Percentiles rank a stretch among this genome's conserved stretches.
Conservation (phyloP, 2,329 filamentous ascomycete species). For the Apiospora aurea region DNA sequence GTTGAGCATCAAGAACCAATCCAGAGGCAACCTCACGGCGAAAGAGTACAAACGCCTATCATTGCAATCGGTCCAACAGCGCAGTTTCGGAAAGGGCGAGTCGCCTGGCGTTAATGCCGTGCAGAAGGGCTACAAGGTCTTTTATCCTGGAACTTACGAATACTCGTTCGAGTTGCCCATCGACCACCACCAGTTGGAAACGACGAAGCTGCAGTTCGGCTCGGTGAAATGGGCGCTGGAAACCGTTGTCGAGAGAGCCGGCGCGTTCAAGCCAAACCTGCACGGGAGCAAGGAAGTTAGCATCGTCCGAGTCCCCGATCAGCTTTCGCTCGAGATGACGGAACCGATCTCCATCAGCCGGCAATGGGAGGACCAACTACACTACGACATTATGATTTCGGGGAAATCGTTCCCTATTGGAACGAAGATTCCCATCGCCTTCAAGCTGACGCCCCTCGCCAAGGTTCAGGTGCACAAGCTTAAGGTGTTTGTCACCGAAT, state of each 20-base stretch:
- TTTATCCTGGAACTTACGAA: conserved; percentile 74
- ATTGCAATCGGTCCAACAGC: conserved; percentile 79
- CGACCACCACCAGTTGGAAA: conserved; percentile 88
- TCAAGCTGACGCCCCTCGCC: conserved; percentile 89
- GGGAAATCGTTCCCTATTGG: conserved; percentile 94
- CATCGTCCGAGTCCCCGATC: conserved; percentile 84
- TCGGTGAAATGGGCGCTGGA: conserved; percentile 90
- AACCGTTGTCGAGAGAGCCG: conserved; percentile 82
- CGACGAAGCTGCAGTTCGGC: conserved; percentile 85
- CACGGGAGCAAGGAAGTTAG: conserved; percentile 82
- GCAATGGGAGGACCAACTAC: conserved; percentile 93
- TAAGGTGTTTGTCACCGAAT: conserved; percentile 90
- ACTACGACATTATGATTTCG: conserved; percentile 96
- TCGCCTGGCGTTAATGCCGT: conserved; percentile 65
- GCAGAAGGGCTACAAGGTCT: conserved; percentile 83
- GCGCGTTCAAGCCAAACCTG: conserved; percentile 88
- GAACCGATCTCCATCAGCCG: conserved; percentile 94
- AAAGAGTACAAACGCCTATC: conserved; percentile 73
- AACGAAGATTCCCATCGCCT: conserved; percentile 87
- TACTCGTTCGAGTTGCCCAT: conserved; percentile 86
- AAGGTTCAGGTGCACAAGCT: conserved; percentile 94
- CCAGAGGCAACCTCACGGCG: conserved; percentile 45
- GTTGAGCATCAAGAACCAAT: conserved; percentile 42
- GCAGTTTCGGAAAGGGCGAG: conserved; percentile 86
- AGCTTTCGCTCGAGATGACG: conserved; percentile 87